Conservation (phyloP, 2,329 filamentous ascomycete genomes). For the Colletotrichum echinochloae region DNA sequence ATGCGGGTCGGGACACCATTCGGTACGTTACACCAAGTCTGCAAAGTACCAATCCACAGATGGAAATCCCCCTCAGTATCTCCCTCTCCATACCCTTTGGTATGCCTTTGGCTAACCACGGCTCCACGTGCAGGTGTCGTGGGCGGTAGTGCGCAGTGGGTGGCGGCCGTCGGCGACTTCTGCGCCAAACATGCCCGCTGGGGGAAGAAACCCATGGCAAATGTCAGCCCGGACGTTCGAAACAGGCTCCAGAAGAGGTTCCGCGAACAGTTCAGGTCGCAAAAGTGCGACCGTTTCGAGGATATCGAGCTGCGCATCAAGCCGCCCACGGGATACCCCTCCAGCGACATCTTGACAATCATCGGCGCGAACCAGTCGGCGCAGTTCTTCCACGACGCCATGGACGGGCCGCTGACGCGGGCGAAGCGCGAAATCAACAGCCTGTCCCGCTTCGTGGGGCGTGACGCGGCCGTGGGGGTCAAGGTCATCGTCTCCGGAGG, state of each 20-base stretch:
- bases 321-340: not conserved
- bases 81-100: no score
- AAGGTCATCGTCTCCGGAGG: constrained; percentile 16
- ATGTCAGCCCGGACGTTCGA: not conserved
- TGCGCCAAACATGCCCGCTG: constrained; percentile 2
- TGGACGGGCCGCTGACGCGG: not conserved
- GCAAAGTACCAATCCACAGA: rapidly evolving
- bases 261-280: not conserved
- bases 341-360: not conserved
- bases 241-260: not conserved
- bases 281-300: not conserved
- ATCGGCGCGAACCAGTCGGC: not conserved
- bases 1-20: constrained; percentile 1
- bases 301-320: not conserved
- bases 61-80: no score
- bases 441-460: not conserved
- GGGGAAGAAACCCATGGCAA: not conserved
- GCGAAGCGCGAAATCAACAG: not conserved
- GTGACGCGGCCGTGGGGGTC: not conserved
- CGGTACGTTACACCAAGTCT: constrained; percentile 6
- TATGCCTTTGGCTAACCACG: not conserved
- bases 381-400: not conserved
- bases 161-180: constrained; percentile 16
- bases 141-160: constrained; percentile 32
- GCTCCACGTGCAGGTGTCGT: not conserved